These are phyloP conservation scores for Epichloe aotearoae DNA, from an alignment of 2,329 filamentous ascomycete species.

Conservation along the genomic window DNA sequence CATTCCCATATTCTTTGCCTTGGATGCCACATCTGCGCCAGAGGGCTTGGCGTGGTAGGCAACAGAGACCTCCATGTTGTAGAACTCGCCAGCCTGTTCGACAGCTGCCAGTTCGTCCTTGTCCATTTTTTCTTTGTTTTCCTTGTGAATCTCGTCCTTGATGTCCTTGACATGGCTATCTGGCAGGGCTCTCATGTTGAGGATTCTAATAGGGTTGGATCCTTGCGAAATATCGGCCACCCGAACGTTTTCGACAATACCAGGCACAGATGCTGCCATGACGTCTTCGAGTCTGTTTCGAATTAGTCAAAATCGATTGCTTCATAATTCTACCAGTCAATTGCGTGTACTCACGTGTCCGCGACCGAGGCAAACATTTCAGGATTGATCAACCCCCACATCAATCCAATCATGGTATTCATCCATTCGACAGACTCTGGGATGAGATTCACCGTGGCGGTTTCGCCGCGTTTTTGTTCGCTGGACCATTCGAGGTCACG, in stretches of 20 bases:
- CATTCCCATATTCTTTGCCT: conserved; percentile 95
- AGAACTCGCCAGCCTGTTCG: conserved; percentile 82
- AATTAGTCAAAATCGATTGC: not conserved
- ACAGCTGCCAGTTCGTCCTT: conserved; percentile 77
- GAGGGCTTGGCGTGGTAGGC: conserved; percentile 81
- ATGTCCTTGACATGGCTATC: conserved; percentile 70
- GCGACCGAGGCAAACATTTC: conserved; percentile 88
- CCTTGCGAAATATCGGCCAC: conserved; percentile 93
- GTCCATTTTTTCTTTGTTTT: conserved; percentile 68
- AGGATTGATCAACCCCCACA: conserved; percentile 88
- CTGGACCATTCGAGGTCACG: conserved; percentile 77
- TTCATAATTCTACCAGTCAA: not conserved
- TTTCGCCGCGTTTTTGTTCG: conserved; percentile 73
- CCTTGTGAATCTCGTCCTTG: conserved; percentile 65
- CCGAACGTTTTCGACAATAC: conserved; percentile 84
- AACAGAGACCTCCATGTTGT: conserved; percentile 82
- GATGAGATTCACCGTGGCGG: conserved; percentile 74
- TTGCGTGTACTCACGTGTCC: conserved; percentile 46
- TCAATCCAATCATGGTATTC: conserved; percentile 71
- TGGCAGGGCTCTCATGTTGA: conserved; percentile 71
- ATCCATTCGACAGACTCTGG: conserved; percentile 94
- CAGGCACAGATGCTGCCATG: conserved; percentile 90
- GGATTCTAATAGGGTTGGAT: conserved; percentile 74
- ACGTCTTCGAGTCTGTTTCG: conserved; percentile 49
- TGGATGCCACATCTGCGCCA: conserved; percentile 56